These are phyloP conservation scores for Blumeria hordei DNA, from an alignment of 2,329 filamentous ascomycete species.

Conservation along the genomic window DNA sequence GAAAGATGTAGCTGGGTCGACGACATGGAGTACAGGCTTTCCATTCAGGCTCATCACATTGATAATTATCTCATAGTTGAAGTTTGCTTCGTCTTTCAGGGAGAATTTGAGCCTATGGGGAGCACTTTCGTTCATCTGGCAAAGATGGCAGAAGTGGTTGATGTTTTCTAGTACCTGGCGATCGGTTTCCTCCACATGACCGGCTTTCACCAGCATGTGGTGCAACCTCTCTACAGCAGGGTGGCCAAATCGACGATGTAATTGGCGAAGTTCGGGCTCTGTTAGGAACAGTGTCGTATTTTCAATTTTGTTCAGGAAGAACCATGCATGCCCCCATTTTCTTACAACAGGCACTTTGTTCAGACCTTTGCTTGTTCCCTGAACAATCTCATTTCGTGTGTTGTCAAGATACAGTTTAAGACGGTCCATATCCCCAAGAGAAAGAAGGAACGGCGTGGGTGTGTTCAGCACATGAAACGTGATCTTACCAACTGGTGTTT, in stretches of 20 bases:
- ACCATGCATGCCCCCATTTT: too few relatives aligned
- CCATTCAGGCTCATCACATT: too few relatives aligned
- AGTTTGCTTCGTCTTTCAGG: background rate
- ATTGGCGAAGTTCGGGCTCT: too few relatives aligned
- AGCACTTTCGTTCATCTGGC: background rate
- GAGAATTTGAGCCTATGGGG: background rate
- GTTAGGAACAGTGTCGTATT: too few relatives aligned
- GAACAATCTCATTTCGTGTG: background rate
- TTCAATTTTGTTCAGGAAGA: too few relatives aligned
- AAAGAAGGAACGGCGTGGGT: background rate
- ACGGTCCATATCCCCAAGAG: background rate
- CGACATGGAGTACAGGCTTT: too few relatives aligned
- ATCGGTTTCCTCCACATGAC: background rate
- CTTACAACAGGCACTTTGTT: too few relatives aligned
- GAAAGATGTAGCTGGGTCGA: background rate
- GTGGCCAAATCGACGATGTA: too few relatives aligned
- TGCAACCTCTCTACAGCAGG: too few relatives aligned
- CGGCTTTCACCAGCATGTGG: too few relatives aligned
- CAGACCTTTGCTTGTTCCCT: background rate
- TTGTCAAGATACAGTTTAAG: background rate
- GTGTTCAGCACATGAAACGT: background rate
- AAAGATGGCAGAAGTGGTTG: background rate
- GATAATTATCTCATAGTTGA: background rate
- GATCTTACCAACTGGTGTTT: background rate
- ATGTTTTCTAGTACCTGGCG: background rate